Base-by-base conservation (phyloP, 2,329 filamentous ascomycete species). In the Alternaria incomplexa region DNA sequence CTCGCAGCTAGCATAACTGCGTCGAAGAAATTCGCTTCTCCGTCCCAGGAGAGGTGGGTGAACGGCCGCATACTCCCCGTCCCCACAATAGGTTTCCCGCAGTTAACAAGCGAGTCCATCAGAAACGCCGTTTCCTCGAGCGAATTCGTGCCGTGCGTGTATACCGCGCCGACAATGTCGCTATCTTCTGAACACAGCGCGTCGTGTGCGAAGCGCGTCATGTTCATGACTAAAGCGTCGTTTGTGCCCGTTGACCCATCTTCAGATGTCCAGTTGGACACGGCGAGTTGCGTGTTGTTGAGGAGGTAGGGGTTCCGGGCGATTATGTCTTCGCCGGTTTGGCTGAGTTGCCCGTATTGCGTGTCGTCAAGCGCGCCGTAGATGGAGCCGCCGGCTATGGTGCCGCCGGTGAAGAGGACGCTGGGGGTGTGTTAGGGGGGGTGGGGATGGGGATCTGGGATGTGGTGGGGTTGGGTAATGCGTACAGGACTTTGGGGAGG, bases 201-300 rank as follows among this genome's bases (percentile, higher is more conserved):
- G 36, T 74, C 69, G 40, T 73, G 57, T 1, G 67, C 68, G 46
- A 76, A 76, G 5, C 73, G 66, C 6, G 73, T 75, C 74, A 76
- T 76, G 61, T 76, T 74, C 73, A 75, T 76, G 26, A 73, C 74
- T 1, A 76, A 44, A 5, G 69, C 66, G 56, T 76, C 74, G 30
- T 71, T 73, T 4, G 72, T 75, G 10, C 73, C 74, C 0, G 73
- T 75, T 0, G 72, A 75, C 20, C 65, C 63, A 23, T 70, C 50
- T 30, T 65, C 32, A 0, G 65, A 63, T 0, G 70, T 74, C 70
- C 71, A 76, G 44, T 76, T 74, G 0, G 73, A 74, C 4, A 76
- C 69, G 6, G 73, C 73, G 2, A 76, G 69, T 46, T 75, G 73
- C 4, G 73, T 75, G 50, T 75, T 63, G 51, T 76, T 75, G 7